Percentiles rank a stretch among this genome's conserved stretches.
Conservation (phyloP, 2,329 filamentous ascomycete species). For the Phialophora expanda region DNA sequence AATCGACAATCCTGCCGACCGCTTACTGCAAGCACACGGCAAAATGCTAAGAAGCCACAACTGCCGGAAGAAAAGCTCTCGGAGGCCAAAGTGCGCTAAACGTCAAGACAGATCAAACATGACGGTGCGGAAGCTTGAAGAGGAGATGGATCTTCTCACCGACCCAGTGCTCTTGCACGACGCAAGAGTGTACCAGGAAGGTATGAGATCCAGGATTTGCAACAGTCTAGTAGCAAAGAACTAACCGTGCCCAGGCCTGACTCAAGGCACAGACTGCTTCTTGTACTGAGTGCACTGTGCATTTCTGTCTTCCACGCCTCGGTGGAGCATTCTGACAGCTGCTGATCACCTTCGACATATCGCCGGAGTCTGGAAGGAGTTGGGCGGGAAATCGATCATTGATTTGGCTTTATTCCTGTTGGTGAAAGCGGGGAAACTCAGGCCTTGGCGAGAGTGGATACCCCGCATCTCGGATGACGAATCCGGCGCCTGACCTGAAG, state of each 20-base stretch:
- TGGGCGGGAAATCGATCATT: not conserved
- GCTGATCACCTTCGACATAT: not conserved
- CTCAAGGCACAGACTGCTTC: not conserved
- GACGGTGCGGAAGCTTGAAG: conserved; percentile 8
- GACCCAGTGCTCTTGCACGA: conserved; percentile 9
- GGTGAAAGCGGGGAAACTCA: not conserved
- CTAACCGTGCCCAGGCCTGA: not conserved
- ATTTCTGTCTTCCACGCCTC: not conserved
- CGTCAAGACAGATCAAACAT: not conserved
- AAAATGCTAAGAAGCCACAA: not conserved
- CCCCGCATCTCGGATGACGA: not conserved
- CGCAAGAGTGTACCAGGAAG: conserved; percentile 18
- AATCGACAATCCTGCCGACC: not conserved
- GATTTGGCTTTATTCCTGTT: not conserved
- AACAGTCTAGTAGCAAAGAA: not conserved
- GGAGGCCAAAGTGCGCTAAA: not conserved
- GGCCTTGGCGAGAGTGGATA: not conserved
- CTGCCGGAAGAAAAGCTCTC: not conserved
- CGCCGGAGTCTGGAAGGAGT: not conserved
- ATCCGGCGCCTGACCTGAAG: not conserved
- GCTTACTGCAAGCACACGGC: not conserved
- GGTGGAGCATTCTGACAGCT: not conserved
- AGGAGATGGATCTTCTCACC: conserved; percentile 18
- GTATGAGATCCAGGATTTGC: not conserved
- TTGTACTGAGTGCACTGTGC: not conserved